Evolutionary conservation across 2,329 filamentous ascomycete species (phyloP).

Genomic region (Dactylellina cionopaga): DNA sequence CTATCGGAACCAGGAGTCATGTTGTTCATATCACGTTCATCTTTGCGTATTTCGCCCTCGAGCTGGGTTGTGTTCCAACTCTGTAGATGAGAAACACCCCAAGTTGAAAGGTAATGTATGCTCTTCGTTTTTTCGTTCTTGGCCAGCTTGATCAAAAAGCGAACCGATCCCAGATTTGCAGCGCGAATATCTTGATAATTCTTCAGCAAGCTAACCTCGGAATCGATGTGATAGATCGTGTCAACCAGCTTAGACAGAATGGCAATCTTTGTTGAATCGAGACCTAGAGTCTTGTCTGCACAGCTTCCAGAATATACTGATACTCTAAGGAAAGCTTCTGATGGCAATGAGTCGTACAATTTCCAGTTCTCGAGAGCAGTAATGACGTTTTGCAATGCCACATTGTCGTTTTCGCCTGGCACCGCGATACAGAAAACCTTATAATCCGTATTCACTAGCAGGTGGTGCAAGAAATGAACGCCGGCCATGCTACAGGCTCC

Average conservation of each 20-base stretch:
- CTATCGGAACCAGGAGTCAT: constrained; percentile 22
- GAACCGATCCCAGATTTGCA: constrained; percentile 25
- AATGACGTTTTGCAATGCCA: constrained; percentile 8
- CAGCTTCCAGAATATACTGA: constrained; percentile 16
- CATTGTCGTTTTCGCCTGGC: constrained; percentile 14
- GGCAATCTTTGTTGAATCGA: constrained; percentile 17
- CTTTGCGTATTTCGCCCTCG: constrained; percentile 16
- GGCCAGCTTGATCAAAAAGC: constrained; percentile 22
- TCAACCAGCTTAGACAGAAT: constrained; percentile 14
- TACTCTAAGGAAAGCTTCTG: constrained; percentile 14
- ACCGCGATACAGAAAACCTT: constrained; percentile 30
- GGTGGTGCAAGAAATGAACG: constrained; percentile 13
- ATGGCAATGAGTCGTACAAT: constrained; percentile 6
- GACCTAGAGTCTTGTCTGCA: constrained; percentile 12
- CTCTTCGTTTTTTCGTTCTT: constrained; percentile 12
- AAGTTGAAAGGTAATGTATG: constrained; percentile 26
- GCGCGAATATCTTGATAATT: constrained; percentile 32
- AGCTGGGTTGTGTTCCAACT: constrained; percentile 30
- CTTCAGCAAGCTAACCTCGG: constrained; percentile 26
- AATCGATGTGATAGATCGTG: constrained; percentile 28
- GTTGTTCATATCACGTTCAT: constrained; percentile 19
- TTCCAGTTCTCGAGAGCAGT: constrained; percentile 22
- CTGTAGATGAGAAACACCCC: constrained; percentile 24
- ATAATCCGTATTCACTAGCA: constrained; percentile 14
- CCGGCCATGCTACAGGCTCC: constrained; percentile 23